A percentile compares a stretch with the other conserved stretches of the same genome.
phyloP scores from a whole-genome alignment of 2,329 filamentous ascomycete genomes.

The Xylariaceae sp. region DNA sequence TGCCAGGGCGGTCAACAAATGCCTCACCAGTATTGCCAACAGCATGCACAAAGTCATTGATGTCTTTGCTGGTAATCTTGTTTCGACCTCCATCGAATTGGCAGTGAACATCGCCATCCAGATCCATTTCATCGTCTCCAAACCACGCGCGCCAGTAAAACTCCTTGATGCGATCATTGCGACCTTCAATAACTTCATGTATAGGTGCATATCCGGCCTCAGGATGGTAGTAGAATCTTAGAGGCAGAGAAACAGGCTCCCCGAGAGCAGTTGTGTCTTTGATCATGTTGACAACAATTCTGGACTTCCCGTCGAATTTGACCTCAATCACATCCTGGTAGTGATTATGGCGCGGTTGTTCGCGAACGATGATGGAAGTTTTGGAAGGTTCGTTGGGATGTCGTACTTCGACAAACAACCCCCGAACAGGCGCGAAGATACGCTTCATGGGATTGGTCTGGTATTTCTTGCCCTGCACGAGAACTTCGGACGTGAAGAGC shows the following conservation, averaged over 20 bases:
- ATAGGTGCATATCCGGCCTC: conserved; percentile 98
- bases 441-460: conserved; percentile 94
- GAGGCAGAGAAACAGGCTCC: conserved; percentile 75
- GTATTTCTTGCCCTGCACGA: conserved; percentile 94
- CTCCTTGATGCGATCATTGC: conserved; percentile 98
- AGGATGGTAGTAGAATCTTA: conserved; percentile 90
- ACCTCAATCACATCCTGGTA: conserved; percentile 87
- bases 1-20: conserved; percentile 92
- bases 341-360: conserved; percentile 82
- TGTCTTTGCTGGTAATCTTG: conserved; percentile 84
- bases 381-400: conserved; percentile 78
- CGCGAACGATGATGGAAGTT: conserved; percentile 82
- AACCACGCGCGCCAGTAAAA: conserved; percentile 99
- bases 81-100: conserved; percentile 87
- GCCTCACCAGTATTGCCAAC: conserved; percentile 97
- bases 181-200: conserved; percentile 89
- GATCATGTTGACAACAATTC: conserved; percentile 86
- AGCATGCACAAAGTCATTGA: conserved; percentile 98
- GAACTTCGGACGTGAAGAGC: conserved; percentile 87
- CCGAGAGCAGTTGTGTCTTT: conserved; percentile 88
- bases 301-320: conserved; percentile 68
- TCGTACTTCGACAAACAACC: conserved; percentile 84
- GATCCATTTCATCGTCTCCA: conserved; percentile 77
- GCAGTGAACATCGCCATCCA: conserved; percentile 80
- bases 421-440: conserved; percentile 81